Evolutionary conservation across 805 yeast species (phyloP), one percentile per base, ranked within the genome.

Genomic region (Candida namnaoensis): DNA sequence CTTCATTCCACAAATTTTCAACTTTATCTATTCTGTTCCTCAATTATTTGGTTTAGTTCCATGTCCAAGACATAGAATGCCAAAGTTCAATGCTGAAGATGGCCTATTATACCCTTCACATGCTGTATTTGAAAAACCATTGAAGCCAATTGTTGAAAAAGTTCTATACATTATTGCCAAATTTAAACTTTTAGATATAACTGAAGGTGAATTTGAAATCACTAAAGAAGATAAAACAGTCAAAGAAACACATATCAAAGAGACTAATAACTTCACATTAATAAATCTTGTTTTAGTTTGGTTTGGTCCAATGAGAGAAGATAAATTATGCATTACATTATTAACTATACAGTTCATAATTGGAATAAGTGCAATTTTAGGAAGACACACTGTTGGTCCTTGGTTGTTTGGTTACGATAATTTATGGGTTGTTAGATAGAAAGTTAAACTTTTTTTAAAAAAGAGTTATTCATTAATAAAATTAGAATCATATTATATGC

Each of bases 41-140:
- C 99, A 93, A 61, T 62, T 93, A 47, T 83, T 91, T 62, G 78
- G 82, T 34, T 50, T 93, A 2, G 81, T 93, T 15, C 95, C 93
- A 5, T 93, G 98, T 56, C 99, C 99, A 24, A 75, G 99, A 51
- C 99, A 93, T 61, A 72, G 99, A 54, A 57, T 93, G 57, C 99
- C 99, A 1, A 72, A 68, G 47, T 84, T 85, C 55, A 78, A 86
- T 52, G 66, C 65, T 11, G 61, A 69, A 13, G 81, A 85, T 45
- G 88, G 91, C 1, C 63, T 82, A 37, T 68, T 93, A 71, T 78
- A 86, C 55, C 88, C 95, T 19, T 84, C 93, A 2, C 66, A 62
- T 47, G 77, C 80, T 0, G 63, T 61, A 33, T 62, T 75, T 44
- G 57, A 57, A 33, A 54, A 53, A 35, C 60, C 60, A 14, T 57